phyloP scores from a whole-genome alignment of 176 grass and related monocot species.

The Chloris gayana region DNA sequence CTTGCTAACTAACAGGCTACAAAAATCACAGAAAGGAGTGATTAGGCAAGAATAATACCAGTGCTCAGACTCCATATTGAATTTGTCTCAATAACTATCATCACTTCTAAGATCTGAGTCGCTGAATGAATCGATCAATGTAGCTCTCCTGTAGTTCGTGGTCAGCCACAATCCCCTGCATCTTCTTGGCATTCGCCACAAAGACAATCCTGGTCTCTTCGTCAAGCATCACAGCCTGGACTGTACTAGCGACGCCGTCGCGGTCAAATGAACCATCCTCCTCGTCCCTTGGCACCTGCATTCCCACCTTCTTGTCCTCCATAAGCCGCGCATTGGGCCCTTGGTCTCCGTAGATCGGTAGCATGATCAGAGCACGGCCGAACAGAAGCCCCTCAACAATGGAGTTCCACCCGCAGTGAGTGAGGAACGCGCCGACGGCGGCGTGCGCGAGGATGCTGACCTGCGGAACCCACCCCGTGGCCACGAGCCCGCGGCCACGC shows the following conservation, averaged over 20 bases:
- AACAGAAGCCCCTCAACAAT: conserved; percentile 46
- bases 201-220: background rate
- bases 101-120: background rate
- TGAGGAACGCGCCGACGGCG: conserved; percentile 62
- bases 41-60: no score
- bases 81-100: background rate
- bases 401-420: conserved; percentile 93
- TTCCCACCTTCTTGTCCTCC: background rate
- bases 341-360: conserved; percentile 33
- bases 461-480: conserved; percentile 41
- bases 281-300: background rate
- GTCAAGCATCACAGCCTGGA: background rate
- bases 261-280: background rate
- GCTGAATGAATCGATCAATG: background rate
- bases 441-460: conserved; percentile 31
- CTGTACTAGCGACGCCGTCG: background rate
- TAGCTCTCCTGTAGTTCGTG: background rate
- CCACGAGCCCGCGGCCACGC: conserved; percentile 27
- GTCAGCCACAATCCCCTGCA: background rate
- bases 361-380: conserved; percentile 43
- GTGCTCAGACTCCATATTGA: background rate
- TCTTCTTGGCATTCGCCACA: background rate
- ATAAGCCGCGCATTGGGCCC: conserved; percentile 26
- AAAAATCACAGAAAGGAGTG: no score
- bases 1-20: no score